Evolutionary conservation across 352 stramenopile species (phyloP).

Genomic region (Globisporangium echinulatum): DNA sequence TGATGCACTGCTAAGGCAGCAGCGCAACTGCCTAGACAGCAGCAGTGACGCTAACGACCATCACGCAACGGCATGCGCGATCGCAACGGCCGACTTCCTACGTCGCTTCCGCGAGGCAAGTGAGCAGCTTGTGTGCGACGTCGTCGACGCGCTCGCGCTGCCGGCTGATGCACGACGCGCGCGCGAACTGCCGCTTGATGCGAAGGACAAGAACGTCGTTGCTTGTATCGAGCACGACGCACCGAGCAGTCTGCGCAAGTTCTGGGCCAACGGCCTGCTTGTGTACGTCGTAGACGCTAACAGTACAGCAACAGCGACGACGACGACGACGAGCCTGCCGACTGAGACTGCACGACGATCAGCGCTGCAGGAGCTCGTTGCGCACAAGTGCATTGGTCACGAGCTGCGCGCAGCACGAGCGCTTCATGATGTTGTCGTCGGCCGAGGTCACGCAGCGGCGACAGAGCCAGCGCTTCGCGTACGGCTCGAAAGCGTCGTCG

Average conservation of each 20-base stretch:
- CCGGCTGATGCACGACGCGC: conserved; percentile 16
- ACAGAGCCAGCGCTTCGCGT: conserved; percentile 14
- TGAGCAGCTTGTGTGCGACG: conserved; percentile 21
- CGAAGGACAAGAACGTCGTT: not conserved
- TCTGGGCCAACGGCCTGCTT: conserved; percentile 22
- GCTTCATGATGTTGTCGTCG: conserved; percentile 15
- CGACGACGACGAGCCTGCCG: not conserved
- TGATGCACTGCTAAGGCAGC: not conserved
- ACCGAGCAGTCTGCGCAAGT: conserved; percentile 16
- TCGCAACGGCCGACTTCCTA: conserved; percentile 24
- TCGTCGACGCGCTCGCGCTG: conserved; percentile 32
- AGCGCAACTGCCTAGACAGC: not conserved
- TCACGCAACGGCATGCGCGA: conserved; percentile 4
- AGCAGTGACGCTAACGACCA: not conserved
- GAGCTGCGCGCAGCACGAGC: conserved; percentile 40
- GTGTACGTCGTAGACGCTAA: conserved; percentile 25
- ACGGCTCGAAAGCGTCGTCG: conserved; percentile 51
- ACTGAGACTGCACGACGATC: too few species aligned
- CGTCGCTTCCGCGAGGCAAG: conserved; percentile 31
- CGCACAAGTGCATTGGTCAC: conserved; percentile 33
- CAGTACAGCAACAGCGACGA: conserved; percentile 1
- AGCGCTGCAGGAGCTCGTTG: conserved; percentile 6
- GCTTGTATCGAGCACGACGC: too few species aligned
- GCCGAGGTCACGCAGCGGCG: conserved; percentile 8
- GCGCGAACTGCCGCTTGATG: not conserved